Evolutionary conservation across 306 rosid genomes (phyloP).

Genomic region (Trichosanthes truncata): DNA sequence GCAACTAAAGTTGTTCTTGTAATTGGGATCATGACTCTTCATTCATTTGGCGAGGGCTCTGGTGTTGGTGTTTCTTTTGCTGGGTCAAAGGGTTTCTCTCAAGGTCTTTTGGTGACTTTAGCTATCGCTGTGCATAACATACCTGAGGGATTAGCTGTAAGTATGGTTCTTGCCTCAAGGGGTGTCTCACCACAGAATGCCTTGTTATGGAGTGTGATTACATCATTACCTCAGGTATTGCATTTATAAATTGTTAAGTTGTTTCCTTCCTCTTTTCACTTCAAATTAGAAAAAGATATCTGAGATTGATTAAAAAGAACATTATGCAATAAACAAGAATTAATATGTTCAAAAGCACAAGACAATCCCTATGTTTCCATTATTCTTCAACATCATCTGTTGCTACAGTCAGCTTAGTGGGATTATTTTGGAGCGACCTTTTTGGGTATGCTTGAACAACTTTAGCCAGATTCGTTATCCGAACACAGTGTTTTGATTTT

Average conservation of each 20-base stretch:
- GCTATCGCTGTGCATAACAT: constrained; percentile 98
- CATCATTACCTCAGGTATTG: constrained; percentile 95
- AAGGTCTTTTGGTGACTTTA: constrained; percentile 93
- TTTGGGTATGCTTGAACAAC: background rate
- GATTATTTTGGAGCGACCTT: background rate
- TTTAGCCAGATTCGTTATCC: background rate
- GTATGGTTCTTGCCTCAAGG: constrained; percentile 95
- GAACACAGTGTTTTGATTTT: background rate
- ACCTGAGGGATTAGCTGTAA: constrained; percentile 98
- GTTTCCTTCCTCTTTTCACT: background rate
- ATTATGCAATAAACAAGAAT: background rate
- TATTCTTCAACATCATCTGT: background rate
- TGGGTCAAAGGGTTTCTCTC: constrained; percentile 91
- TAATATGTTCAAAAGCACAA: background rate
- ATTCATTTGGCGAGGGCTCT: constrained; percentile 98
- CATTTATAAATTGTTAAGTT: background rate
- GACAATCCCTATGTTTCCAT: background rate
- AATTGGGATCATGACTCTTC: constrained; percentile 97
- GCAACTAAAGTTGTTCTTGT: constrained; percentile 91
- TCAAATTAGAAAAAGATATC: background rate
- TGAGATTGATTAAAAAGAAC: background rate
- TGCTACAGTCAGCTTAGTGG: background rate
- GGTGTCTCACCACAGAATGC: constrained; percentile 99
- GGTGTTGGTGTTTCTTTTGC: constrained; percentile 99
- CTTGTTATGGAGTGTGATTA: constrained; percentile 94